Evolutionary conservation across 2,329 filamentous ascomycete genomes (phyloP).

Genomic region (Aspergillus phoenicis): DNA sequence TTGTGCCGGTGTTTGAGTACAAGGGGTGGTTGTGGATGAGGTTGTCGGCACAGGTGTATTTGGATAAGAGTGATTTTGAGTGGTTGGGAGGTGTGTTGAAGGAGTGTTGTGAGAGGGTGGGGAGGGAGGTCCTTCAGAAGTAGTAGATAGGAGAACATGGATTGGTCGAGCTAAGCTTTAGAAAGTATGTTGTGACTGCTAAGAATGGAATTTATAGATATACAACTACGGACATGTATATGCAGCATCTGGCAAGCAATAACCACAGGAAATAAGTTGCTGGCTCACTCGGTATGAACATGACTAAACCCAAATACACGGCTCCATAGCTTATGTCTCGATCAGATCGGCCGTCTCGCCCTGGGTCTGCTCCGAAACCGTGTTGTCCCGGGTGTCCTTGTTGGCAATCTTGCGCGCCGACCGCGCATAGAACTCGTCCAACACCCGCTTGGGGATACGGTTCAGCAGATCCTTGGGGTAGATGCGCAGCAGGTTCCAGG

Average conservation of each 20-base stretch:
- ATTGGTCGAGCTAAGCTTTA: no score
- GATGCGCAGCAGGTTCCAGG: conserved; percentile 94
- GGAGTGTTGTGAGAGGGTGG: conserved; percentile 57
- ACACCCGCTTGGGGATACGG: conserved; percentile 81
- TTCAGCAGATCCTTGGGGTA: conserved; percentile 98
- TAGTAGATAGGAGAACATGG: no score
- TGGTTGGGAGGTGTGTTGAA: conserved; percentile 65
- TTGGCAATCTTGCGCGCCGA: conserved; percentile 46
- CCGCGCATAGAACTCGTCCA: conserved; percentile 81
- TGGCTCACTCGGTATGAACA: conserved; percentile 13
- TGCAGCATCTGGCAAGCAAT: conserved; percentile 12
- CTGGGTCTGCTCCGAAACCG: conserved; percentile 31
- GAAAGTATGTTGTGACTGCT: no score
- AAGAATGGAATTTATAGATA: background rate
- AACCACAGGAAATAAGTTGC: conserved; percentile 14
- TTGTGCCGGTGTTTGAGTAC: conserved; percentile 66
- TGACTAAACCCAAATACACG: conserved; percentile 12
- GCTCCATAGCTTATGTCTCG: conserved; percentile 35
- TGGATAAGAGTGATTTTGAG: conserved; percentile 78
- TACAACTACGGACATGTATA: conserved; percentile 22
- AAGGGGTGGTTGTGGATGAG: conserved; percentile 68
- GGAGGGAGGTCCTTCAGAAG: conserved; percentile 38
- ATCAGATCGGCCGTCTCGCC: conserved; percentile 43
- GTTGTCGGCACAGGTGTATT: conserved; percentile 78
- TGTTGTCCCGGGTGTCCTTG: conserved; percentile 53